Percentiles rank a stretch among this genome's conserved stretches.
These are phyloP conservation scores for Chlorella sorokiniana DNA, from an alignment of 139 green algal species.

Conservation along the genomic window DNA sequence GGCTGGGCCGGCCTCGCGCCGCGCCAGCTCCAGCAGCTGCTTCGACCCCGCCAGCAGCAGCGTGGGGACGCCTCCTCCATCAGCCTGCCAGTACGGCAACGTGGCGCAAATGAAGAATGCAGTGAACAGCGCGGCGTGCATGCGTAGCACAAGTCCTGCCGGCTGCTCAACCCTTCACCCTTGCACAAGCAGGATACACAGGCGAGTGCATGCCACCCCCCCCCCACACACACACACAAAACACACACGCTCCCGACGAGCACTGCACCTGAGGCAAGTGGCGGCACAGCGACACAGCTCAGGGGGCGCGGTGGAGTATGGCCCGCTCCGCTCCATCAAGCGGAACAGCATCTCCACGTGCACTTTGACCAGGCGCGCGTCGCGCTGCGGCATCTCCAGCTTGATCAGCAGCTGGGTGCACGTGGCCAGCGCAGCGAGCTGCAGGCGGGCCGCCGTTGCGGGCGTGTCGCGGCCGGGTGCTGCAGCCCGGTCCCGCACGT, in stretches of 20 bases:
- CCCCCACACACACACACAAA: no score
- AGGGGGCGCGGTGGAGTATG: neutral
- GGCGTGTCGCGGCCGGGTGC: neutral
- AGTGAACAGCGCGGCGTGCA: neutral
- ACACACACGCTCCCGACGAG: no score
- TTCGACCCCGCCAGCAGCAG: slow-evolving; percentile 22
- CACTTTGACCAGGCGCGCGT: slow-evolving; percentile 9
- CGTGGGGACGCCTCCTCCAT: slow-evolving; percentile 22
- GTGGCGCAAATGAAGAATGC: neutral
- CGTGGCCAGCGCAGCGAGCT: slow-evolving; percentile 14
- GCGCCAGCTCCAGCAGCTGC: slow-evolving; percentile 26
- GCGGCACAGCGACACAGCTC: slow-evolving; percentile 17
- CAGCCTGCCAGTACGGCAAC: neutral
- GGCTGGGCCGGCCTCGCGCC: slow-evolving; percentile 2
- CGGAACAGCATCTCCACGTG: slow-evolving; percentile 21
- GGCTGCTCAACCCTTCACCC: neutral
- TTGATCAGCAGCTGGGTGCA: slow-evolving; percentile 5
- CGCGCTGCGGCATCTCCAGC: slow-evolving; percentile 18
- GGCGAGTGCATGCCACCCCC: no score
- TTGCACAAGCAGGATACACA: neutral
- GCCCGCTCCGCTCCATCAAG: neutral
- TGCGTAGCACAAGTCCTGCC: no score
- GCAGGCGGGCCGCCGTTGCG: neutral
- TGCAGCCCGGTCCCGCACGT: slow-evolving; percentile 9
- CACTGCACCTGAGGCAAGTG: slow-evolving; percentile 2